Percentiles rank a stretch among this genome's conserved stretches.
Evolutionary conservation across 139 green algal species (phyloP).

Genomic region (Picochlorum sp.): DNA sequence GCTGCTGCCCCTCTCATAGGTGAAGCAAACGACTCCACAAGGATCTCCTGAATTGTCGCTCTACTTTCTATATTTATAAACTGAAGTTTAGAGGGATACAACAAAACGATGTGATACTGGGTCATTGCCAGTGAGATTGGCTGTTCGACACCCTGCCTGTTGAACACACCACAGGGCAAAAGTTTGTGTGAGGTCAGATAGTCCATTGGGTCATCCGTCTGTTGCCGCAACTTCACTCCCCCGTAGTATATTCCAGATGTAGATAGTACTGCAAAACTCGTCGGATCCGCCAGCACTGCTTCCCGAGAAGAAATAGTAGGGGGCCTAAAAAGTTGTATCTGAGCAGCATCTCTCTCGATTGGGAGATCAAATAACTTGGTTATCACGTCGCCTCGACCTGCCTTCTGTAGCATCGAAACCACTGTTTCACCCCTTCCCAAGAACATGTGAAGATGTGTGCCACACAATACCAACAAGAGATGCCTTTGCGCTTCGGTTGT

Average conservation of each 20-base stretch:
- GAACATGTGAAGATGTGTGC: conserved; percentile 52
- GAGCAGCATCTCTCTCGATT: conserved; percentile 11
- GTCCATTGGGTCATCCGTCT: conserved; percentile 10
- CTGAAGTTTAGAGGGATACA: conserved; percentile 45
- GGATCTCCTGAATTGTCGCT: conserved; percentile 51
- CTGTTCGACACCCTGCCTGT: not conserved
- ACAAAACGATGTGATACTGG: conserved; percentile 69
- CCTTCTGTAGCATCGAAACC: conserved; percentile 21
- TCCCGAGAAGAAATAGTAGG: not conserved
- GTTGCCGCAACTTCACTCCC: conserved; percentile 10
- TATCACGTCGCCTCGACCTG: not conserved
- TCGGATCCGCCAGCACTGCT: conserved; percentile 6
- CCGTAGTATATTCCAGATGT: conserved; percentile 37
- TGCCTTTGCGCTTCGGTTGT: not conserved
- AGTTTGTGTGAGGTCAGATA: conserved; percentile 25
- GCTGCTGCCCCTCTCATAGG: conserved; percentile 16
- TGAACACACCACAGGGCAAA: conserved; percentile 10
- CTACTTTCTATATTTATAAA: conserved; percentile 58
- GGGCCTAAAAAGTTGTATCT: conserved; percentile 23
- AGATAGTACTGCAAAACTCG: conserved; percentile 35
- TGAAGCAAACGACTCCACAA: conserved; percentile 21
- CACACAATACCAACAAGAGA: conserved; percentile 52
- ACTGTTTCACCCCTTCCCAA: not conserved
- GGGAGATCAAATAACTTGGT: conserved; percentile 19
- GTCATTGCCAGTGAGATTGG: conserved; percentile 55